Conservation (phyloP, 2,329 filamentous ascomycete species). For the Trichoderma sp. region DNA sequence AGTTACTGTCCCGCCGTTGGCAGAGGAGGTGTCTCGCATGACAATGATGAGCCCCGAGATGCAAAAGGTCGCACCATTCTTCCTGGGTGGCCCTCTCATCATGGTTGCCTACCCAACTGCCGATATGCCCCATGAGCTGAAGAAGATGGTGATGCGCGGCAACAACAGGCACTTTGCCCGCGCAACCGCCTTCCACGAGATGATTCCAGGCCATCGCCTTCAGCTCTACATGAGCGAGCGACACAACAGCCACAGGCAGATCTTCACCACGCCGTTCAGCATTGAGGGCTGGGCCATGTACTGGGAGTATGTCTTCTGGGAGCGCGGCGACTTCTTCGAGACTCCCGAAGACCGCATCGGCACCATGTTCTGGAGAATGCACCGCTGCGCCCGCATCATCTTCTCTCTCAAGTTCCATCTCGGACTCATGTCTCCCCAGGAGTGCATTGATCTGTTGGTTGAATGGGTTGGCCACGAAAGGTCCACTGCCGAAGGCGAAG, state of each 20-base stretch:
- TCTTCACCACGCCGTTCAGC: constrained; percentile 60
- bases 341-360: constrained; percentile 56
- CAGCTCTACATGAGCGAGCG: constrained; percentile 53
- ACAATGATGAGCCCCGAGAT: constrained; percentile 56
- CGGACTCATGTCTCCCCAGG: constrained; percentile 51
- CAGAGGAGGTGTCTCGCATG: constrained; percentile 55
- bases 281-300: constrained; percentile 64
- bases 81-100: constrained; percentile 56
- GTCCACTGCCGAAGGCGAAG: constrained; percentile 61
- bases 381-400: constrained; percentile 59
- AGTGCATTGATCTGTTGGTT: constrained; percentile 60
- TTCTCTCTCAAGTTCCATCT: constrained; percentile 62
- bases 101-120: constrained; percentile 58
- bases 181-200: constrained; percentile 62
- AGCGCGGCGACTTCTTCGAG: constrained; percentile 51
- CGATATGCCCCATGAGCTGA: constrained; percentile 54
- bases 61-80: constrained; percentile 61
- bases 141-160: constrained; percentile 61
- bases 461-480: constrained; percentile 59
- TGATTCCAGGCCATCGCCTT: constrained; percentile 60
- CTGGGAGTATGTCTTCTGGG: constrained; percentile 62
- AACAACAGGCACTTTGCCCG: constrained; percentile 60
- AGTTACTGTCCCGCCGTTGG: constrained; percentile 55
- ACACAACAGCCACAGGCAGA: constrained; percentile 48
- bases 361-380: constrained; percentile 64